Percentiles rank a stretch among this genome's conserved stretches.
Evolutionary conservation across 202 grass and related monocot species (phyloP).

Genomic region (Setaria italica): DNA sequence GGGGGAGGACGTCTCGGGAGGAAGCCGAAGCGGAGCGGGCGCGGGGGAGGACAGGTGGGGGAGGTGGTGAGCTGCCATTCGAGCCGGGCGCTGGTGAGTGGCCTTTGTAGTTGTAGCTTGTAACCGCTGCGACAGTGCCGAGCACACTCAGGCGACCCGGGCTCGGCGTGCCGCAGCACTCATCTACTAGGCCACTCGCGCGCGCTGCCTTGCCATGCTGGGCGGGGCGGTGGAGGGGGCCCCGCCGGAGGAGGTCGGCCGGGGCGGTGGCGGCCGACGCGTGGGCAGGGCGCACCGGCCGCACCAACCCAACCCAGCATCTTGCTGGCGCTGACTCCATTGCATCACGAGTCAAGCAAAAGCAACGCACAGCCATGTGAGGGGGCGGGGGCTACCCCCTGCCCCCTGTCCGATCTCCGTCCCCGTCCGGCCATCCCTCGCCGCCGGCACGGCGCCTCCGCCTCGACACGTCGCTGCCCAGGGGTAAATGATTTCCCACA

Average conservation of each 20-base stretch:
- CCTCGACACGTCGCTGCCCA: slow-evolving; percentile 14
- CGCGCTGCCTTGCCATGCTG: slow-evolving; percentile 34
- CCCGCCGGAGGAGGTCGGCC: slow-evolving; percentile 34
- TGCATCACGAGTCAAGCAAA: slow-evolving; percentile 6
- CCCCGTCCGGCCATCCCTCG: slow-evolving; percentile 1
- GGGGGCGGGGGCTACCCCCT: background rate
- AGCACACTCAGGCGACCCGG: background rate
- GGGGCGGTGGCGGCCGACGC: slow-evolving; percentile 37
- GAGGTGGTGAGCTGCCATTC: slow-evolving; percentile 33
- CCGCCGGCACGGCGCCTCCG: slow-evolving; percentile 23
- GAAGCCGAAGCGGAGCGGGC: background rate
- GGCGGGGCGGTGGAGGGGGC: slow-evolving; percentile 4
- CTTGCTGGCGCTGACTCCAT: slow-evolving; percentile 33
- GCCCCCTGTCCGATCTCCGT: background rate
- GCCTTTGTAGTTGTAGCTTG: slow-evolving; percentile 32
- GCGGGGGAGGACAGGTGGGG: background rate
- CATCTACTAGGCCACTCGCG: background rate
- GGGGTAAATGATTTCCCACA: background rate
- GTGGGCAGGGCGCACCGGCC: slow-evolving; percentile 35
- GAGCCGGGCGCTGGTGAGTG: background rate
- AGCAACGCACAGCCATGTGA: slow-evolving; percentile 33
- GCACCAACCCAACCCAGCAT: background rate
- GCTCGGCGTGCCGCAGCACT: background rate
- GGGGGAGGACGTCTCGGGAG: background rate
- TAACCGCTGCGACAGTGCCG: background rate